Conservation (phyloP, 2,329 filamentous ascomycete species). For the Aureobasidium sp. region DNA sequence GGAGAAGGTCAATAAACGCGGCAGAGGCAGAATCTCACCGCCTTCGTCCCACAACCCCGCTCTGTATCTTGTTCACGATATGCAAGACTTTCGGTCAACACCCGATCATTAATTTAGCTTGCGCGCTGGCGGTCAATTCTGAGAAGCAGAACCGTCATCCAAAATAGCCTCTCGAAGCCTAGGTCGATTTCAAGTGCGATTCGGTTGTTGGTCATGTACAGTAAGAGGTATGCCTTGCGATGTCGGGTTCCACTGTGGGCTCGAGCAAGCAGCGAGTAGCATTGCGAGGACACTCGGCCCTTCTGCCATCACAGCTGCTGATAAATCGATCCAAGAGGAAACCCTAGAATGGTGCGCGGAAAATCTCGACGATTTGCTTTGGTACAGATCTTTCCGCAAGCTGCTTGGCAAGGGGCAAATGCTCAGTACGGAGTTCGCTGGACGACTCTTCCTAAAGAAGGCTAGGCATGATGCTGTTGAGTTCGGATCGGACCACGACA, state of each 20-base stretch:
- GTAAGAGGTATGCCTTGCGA: background rate
- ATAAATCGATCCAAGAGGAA: background rate
- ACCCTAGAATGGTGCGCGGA: background rate
- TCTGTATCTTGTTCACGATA: background rate
- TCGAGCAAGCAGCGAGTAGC: background rate
- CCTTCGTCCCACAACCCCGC: background rate
- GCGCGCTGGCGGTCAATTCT: no score
- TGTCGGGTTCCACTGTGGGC: background rate
- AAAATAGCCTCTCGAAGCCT: no score
- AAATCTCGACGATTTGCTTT: background rate
- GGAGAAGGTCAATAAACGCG: no score
- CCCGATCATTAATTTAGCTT: background rate
- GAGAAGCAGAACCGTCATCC: no score
- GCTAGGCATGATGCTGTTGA: background rate
- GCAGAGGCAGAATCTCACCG: background rate
- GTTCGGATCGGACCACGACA: background rate
- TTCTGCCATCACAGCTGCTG: background rate
- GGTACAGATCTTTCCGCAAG: background rate
- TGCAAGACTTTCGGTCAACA: background rate
- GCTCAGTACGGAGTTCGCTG: background rate
- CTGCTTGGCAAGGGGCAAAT: background rate
- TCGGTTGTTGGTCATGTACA: background rate
- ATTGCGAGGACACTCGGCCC: background rate
- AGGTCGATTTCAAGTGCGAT: no score
- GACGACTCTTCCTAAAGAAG: background rate